Evolutionary conservation across 2,329 filamentous ascomycete species (phyloP).

Genomic region (Ceratocystis huliohia): DNA sequence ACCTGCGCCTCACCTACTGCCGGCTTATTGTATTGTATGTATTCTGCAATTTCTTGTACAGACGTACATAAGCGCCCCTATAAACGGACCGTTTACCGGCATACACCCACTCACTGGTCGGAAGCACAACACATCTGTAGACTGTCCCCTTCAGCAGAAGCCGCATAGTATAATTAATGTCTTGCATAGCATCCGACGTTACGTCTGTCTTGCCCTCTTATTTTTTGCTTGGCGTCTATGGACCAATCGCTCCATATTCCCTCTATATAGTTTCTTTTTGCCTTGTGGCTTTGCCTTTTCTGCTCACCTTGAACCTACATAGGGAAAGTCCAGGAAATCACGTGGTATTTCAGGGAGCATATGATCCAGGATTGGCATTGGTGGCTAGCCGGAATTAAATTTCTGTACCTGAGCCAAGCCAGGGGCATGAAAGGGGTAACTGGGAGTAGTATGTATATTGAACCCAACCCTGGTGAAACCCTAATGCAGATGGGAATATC

Average conservation of each 20-base stretch:
- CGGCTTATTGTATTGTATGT: not conserved
- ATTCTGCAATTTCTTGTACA: not conserved
- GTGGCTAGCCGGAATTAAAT: not conserved
- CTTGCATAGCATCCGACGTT: not conserved
- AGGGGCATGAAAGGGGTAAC: not conserved
- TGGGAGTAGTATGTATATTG: not conserved
- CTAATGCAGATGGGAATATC: not conserved
- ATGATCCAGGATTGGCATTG: not conserved
- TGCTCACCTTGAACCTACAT: not conserved
- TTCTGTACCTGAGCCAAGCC: constrained; percentile 9
- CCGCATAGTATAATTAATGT: not conserved
- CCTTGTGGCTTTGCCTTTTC: not conserved
- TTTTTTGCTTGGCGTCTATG: not conserved
- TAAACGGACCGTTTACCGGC: not conserved
- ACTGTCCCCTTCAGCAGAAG: not conserved
- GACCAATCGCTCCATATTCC: not conserved
- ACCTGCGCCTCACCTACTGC: not conserved
- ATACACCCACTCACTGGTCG: not conserved
- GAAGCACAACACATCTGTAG: not conserved
- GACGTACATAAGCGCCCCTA: not conserved
- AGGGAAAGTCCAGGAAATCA: not conserved
- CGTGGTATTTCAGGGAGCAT: not conserved
- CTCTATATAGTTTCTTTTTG: not conserved
- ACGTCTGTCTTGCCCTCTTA: not conserved
- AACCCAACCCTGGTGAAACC: not conserved